Evolutionary conservation across 2,329 filamentous ascomycete genomes (phyloP).

Genomic region (Sporothrix luriei): DNA sequence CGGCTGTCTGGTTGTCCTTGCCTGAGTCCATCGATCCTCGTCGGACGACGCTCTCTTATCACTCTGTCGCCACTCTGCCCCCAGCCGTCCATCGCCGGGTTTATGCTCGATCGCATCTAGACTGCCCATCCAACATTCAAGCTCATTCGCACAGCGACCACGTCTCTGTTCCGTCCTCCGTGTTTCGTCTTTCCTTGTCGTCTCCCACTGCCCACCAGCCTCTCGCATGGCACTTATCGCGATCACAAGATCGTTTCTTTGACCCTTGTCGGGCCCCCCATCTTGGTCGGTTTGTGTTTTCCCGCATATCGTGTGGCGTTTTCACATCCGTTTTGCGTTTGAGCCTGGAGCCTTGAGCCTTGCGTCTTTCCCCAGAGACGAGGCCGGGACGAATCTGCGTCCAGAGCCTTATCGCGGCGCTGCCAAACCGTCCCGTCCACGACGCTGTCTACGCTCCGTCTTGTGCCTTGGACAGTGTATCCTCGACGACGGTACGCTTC

Average conservation of each 20-base stretch:
- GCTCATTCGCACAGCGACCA: background rate
- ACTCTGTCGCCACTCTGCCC: background rate
- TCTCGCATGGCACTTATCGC: constrained; percentile 7
- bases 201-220: background rate
- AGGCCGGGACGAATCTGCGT: constrained; percentile 34
- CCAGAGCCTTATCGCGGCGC: constrained; percentile 35
- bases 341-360: background rate
- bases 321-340: constrained; percentile 15
- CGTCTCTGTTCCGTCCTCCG: background rate
- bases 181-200: constrained; percentile 8
- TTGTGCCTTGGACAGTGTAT: background rate
- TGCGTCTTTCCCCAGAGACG: background rate
- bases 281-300: constrained; percentile 14
- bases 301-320: constrained; percentile 28
- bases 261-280: background rate
- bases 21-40: background rate
- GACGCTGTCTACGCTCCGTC: background rate
- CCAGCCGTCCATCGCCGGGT: background rate
- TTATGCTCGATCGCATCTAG: constrained; percentile 26
- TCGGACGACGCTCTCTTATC: background rate
- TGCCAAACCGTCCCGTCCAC: background rate
- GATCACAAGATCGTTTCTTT: background rate
- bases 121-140: background rate
- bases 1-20: constrained; percentile 11
- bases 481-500: constrained; percentile 31